Percentiles rank a stretch among this genome's conserved stretches.
Conservation (phyloP, 2,329 filamentous ascomycete species). For the Piedraia hortae region DNA sequence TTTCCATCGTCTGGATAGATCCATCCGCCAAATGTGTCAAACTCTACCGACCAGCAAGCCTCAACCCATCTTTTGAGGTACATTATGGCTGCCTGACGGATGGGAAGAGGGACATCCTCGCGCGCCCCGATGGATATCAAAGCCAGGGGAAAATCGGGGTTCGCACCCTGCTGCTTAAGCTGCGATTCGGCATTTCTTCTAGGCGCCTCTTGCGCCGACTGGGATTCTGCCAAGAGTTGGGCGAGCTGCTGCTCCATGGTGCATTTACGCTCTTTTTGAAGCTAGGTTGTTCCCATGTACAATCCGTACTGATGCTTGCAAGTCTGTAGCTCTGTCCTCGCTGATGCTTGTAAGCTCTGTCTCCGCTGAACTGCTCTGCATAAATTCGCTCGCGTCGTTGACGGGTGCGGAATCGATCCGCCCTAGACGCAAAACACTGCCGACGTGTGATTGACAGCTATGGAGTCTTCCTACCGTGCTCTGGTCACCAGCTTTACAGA, state of each 20-base stretch:
- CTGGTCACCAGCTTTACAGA: conserved; percentile 44
- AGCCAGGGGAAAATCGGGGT: conserved; percentile 46
- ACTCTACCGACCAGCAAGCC: conserved; percentile 53
- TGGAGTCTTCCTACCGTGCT: conserved; percentile 18
- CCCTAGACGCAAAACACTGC: background rate
- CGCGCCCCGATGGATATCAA: conserved; percentile 62
- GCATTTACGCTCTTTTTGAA: too few relatives aligned
- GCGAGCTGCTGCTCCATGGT: conserved; percentile 80
- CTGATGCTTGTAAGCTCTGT: conserved; percentile 1
- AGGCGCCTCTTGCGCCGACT: conserved; percentile 44
- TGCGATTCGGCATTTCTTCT: conserved; percentile 71
- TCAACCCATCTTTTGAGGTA: conserved; percentile 61
- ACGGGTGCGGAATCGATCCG: background rate
- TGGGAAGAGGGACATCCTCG: conserved; percentile 38
- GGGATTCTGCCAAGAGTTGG: conserved; percentile 63
- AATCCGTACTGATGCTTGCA: background rate
- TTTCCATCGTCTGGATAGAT: conserved; percentile 39
- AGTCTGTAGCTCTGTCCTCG: background rate
- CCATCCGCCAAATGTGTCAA: conserved; percentile 40
- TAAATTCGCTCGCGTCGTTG: background rate
- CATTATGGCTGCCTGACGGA: conserved; percentile 62
- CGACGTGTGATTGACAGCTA: conserved; percentile 1
- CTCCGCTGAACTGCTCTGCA: background rate
- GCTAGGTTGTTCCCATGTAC: too few relatives aligned
- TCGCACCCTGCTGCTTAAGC: conserved; percentile 40